Evolutionary conservation across 2,329 filamentous ascomycete genomes (phyloP).

Genomic region (Penicillium sp.): DNA sequence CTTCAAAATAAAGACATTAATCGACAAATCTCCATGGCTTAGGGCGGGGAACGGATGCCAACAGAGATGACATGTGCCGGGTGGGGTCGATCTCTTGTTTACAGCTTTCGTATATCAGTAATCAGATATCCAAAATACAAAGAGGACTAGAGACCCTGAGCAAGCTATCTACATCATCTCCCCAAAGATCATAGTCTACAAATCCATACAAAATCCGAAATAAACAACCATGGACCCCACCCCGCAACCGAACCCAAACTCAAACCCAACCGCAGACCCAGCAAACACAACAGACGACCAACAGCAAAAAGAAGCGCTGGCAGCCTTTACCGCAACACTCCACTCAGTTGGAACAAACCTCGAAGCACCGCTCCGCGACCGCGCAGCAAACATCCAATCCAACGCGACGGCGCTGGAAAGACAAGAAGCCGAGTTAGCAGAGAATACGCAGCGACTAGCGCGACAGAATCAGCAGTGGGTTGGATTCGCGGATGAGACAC

Average conservation of each 20-base stretch:
- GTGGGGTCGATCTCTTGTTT: too few species aligned
- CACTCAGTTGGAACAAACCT: constrained; percentile 49
- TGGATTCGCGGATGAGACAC: constrained; percentile 55
- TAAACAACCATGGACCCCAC: not conserved
- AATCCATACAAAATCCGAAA: too few species aligned
- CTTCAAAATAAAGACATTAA: not conserved
- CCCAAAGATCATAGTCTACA: too few species aligned
- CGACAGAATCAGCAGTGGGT: constrained; percentile 57
- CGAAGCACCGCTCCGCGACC: constrained; percentile 54
- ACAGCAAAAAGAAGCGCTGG: constrained; percentile 44
- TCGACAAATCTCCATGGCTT: too few species aligned
- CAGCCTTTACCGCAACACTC: constrained; percentile 48
- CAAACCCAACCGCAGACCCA: constrained; percentile 10
- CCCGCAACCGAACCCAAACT: not conserved
- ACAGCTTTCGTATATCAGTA: too few species aligned
- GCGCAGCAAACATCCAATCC: constrained; percentile 56
- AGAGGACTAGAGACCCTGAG: too few species aligned
- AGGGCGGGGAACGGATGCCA: too few species aligned
- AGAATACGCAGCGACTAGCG: constrained; percentile 50
- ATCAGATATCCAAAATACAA: too few species aligned
- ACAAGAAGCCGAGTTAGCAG: constrained; percentile 56
- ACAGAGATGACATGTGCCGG: too few species aligned
- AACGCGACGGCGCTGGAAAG: constrained; percentile 55
- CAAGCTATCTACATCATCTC: too few species aligned
- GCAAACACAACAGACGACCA: constrained; percentile 20